phyloP scores from a whole-genome alignment of 2,329 filamentous ascomycete species.

The Xylaria sp. region DNA sequence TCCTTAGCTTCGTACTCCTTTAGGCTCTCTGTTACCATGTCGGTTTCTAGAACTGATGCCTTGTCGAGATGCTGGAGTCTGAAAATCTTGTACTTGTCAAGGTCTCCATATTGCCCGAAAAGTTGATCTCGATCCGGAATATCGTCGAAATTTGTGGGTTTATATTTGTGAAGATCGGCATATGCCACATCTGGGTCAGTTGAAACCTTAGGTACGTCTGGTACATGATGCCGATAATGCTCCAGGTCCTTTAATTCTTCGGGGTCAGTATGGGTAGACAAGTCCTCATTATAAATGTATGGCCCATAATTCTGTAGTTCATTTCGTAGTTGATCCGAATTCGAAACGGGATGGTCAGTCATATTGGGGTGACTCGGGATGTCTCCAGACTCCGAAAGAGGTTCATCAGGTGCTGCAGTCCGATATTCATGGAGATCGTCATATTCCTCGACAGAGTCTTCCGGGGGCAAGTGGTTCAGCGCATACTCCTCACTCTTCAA shows the following conservation, averaged over 20 bases:
- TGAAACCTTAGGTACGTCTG: neutral
- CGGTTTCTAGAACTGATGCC: conserved; percentile 37
- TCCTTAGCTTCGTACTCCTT: conserved; percentile 47
- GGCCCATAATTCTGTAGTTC: conserved; percentile 48
- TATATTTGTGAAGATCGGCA: conserved; percentile 50
- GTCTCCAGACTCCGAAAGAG: conserved; percentile 34
- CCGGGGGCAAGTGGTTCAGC: conserved; percentile 41
- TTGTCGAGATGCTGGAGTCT: conserved; percentile 45
- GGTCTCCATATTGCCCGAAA: conserved; percentile 47
- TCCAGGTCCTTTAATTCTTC: conserved; percentile 47
- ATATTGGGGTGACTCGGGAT: conserved; percentile 43
- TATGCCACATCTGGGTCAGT: conserved; percentile 37
- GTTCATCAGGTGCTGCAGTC: conserved; percentile 33
- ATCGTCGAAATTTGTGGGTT: conserved; percentile 35
- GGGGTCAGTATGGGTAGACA: conserved; percentile 27
- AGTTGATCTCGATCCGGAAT: conserved; percentile 34
- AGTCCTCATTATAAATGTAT: conserved; percentile 45
- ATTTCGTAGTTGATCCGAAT: conserved; percentile 37
- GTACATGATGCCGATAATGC: conserved; percentile 41
- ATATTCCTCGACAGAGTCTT: conserved; percentile 39
- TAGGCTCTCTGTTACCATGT: conserved; percentile 45
- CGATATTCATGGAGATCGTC: conserved; percentile 46
- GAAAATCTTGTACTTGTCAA: conserved; percentile 48
- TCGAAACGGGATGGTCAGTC: conserved; percentile 20
- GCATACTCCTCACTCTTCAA: conserved; percentile 41